phyloP scores from a whole-genome alignment of 257 asterid species.

The Penstemon davidsonii region DNA sequence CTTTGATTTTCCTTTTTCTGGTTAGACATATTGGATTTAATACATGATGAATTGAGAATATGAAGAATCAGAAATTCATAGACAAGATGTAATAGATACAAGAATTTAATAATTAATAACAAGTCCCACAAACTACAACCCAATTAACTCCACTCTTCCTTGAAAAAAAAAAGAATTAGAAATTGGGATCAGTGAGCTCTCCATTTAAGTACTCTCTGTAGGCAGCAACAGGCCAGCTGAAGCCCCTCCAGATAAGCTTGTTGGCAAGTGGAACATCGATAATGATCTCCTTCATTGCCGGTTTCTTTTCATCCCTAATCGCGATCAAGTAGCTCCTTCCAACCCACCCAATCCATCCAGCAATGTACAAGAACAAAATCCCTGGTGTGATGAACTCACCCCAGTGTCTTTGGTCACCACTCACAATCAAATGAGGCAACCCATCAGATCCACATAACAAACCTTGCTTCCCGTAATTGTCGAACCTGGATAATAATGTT shows the following conservation, averaged over 20 bases:
- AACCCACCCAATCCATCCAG: slow-evolving; percentile 98
- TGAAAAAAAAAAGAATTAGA: slow-evolving; percentile 31
- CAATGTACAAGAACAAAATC: slow-evolving; percentile 81
- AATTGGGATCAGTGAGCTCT: slow-evolving; percentile 83
- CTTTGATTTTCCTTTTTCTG: no score
- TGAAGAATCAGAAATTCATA: no score
- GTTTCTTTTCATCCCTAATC: slow-evolving; percentile 85
- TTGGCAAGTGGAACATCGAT: slow-evolving; percentile 93
- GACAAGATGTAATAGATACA: slow-evolving; percentile 34
- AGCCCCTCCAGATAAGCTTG: slow-evolving; percentile 79
- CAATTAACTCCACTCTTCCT: no score
- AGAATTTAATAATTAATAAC: slow-evolving; percentile 32
- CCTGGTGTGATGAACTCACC: slow-evolving; percentile 98
- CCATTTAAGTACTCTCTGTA: slow-evolving; percentile 88
- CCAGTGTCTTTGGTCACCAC: slow-evolving; percentile 97
- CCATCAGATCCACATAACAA: slow-evolving; percentile 92
- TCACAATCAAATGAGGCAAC: slow-evolving; percentile 91
- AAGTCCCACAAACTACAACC: no score
- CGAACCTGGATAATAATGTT: slow-evolving; percentile 50
- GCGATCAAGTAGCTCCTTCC: slow-evolving; percentile 96
- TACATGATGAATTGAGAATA: no score
- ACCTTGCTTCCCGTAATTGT: slow-evolving; percentile 81
- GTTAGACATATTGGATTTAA: no score
- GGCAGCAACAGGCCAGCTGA: slow-evolving; percentile 97
- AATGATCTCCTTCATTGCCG: slow-evolving; percentile 88